Base-by-base conservation (phyloP, 192 early-diverging fungal genomes). In the Lobulomyces angularis region DNA sequence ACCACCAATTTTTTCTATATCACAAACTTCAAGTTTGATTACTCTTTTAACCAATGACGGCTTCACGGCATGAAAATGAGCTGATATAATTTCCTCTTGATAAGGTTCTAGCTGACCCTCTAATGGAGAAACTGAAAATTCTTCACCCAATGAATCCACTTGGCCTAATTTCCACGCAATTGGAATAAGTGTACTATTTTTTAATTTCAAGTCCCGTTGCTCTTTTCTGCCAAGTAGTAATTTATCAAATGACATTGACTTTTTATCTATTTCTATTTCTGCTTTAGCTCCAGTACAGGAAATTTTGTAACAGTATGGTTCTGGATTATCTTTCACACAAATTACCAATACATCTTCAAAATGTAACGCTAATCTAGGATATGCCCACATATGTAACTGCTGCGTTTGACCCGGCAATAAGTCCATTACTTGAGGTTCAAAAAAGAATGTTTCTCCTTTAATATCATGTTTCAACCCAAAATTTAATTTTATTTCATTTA, bases 291-390 rank as follows among this genome's bases (percentile, higher is more conserved):
- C 75, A 27, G 47, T 48, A 44, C 69, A 74, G n/a, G 53, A 53
- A 24, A 78, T 27, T 36, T 69, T 78, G 52, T 46, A 72, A 3
- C n/a, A 41, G 35, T 68, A 61, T 5, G 75, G 75, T 50, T 77
- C 72, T 8, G 75, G 75, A 48, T 78, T 78, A 46, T 78, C 75
- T 48, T 74, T 78, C n/a, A 78, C 55, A 39, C 66, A 72, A 14
- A 69, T 27, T 21, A 78, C 47, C 3, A 78, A 28, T 2, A 45
- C 47, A 39, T 78, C 75, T 39, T 78, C 75, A 37, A 66, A 61
- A 29, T 50, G 40, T 24, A 46, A 65, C 3, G 50, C 41, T 3
- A 41, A 44, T 20, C 59, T 32, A 19, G 75, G 75, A 58, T 69
- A 75, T 2, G 74, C 74, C 62, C 71, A 69, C 3, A 78, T 18